A percentile compares a stretch with the other conserved stretches of the same genome.
These are phyloP conservation scores for Populus davidiana DNA, from an alignment of 345 rosid genomes.

Conservation along the genomic window DNA sequence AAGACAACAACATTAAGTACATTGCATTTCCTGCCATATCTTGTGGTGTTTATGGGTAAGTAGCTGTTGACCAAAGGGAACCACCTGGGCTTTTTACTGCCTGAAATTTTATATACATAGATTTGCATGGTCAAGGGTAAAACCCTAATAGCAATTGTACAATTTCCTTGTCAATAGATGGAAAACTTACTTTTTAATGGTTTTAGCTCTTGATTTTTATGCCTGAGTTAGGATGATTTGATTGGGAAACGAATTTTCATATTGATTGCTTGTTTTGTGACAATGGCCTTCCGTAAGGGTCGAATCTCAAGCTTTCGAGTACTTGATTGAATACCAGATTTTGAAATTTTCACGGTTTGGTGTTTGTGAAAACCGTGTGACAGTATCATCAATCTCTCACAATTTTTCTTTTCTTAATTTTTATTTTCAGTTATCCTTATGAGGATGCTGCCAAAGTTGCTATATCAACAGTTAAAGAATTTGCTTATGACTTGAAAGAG, in stretches of 20 bases:
- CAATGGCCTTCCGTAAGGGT: neutral
- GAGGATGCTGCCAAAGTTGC: conserved; percentile 78
- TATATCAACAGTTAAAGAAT: conserved; percentile 69
- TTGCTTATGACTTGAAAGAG: conserved; percentile 70
- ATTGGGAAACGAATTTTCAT: neutral
- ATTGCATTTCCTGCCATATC: conserved; percentile 87
- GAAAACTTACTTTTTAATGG: neutral
- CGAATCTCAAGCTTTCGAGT: neutral
- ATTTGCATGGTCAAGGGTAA: no score
- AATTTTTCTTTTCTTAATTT: neutral
- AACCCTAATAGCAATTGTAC: neutral
- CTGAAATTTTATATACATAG: no score
- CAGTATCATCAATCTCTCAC: neutral
- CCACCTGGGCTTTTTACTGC: no score
- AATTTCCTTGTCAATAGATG: neutral
- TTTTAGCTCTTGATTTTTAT: neutral
- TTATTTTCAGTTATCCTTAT: conserved; percentile 60
- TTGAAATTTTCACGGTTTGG: neutral
- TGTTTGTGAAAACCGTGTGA: neutral
- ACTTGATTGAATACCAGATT: neutral
- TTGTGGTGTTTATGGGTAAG: conserved; percentile 70
- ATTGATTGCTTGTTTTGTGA: neutral
- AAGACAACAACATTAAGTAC: conserved; percentile 60
- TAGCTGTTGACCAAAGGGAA: neutral
- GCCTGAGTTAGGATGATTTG: neutral